Percentiles rank a stretch among this genome's conserved stretches.
phyloP scores from a whole-genome alignment of 441 rosid species.

The Adansonia grandidieri region DNA sequence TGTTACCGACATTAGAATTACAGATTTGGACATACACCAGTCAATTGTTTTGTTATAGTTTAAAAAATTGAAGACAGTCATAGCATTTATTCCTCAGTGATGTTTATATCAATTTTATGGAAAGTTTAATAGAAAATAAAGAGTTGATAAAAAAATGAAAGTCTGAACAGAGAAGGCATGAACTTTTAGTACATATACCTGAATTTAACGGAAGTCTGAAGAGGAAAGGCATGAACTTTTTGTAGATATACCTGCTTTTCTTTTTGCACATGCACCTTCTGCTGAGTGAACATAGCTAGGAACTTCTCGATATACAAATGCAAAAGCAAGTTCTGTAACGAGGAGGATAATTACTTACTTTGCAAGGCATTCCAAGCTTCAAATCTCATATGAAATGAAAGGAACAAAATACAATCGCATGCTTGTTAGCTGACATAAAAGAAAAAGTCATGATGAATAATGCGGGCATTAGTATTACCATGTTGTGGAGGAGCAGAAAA shows the following conservation, averaged over 20 bases:
- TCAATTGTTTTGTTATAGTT: neutral
- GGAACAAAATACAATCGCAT: neutral
- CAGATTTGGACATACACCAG: slow-evolving; percentile 1
- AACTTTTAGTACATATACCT: slow-evolving; percentile 43
- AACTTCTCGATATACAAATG: slow-evolving; percentile 89
- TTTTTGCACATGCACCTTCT: slow-evolving; percentile 52
- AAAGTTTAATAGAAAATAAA: neutral
- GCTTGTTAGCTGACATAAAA: neutral
- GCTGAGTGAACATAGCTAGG: slow-evolving; percentile 31
- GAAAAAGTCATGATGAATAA: neutral
- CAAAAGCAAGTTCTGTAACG: slow-evolving; percentile 70
- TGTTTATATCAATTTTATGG: slow-evolving; percentile 4
- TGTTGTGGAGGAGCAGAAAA: slow-evolving; percentile 80
- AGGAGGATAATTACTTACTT: slow-evolving; percentile 21
- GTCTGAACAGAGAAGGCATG: neutral
- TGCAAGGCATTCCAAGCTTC: neutral
- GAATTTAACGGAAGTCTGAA: slow-evolving; percentile 19
- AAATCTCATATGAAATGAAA: neutral
- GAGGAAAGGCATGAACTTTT: neutral
- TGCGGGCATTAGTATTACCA: slow-evolving; percentile 46
- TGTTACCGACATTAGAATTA: neutral
- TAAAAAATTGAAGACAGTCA: neutral
- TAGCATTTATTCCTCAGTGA: neutral
- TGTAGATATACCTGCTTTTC: slow-evolving; percentile 71
- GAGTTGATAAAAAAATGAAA: neutral